phyloP scores from a whole-genome alignment of 1,284 basidiomycete genomes.

The Entoloma clypeatum region DNA sequence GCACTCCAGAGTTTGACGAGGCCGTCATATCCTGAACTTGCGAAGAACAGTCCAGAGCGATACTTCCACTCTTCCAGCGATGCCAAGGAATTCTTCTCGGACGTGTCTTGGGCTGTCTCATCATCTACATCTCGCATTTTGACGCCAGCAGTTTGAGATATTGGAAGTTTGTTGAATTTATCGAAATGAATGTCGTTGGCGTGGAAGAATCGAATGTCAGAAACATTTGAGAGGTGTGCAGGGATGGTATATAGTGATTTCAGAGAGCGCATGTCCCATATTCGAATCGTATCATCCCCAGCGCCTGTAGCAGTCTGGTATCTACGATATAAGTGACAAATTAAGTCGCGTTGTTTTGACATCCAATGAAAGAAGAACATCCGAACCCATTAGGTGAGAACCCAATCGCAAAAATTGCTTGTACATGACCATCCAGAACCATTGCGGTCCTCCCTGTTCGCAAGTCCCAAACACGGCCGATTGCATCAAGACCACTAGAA shows the following conservation, averaged over 20 bases:
- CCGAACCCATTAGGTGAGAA: constrained; percentile 93
- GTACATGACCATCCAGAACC: constrained; percentile 97
- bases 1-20: constrained; percentile 96
- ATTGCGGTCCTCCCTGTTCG: constrained; percentile 95
- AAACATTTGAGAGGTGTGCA: constrained; percentile 91
- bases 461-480: constrained; percentile 96
- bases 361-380: constrained; percentile 25
- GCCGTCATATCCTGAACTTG: constrained; percentile 93
- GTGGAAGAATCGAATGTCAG: constrained; percentile 93
- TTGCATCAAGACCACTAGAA: constrained; percentile 94
- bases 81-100: constrained; percentile 33
- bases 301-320: constrained; percentile 97
- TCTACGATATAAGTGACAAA: constrained; percentile 39
- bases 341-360: constrained; percentile 5
- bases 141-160: constrained; percentile 23
- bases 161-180: constrained; percentile 30
- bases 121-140: constrained; percentile 35
- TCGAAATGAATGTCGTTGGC: constrained; percentile 45
- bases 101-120: constrained; percentile 32
- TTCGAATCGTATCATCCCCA: constrained; percentile 95
- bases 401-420: constrained; percentile 87
- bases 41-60: constrained; percentile 87
- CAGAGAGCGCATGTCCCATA: constrained; percentile 96
- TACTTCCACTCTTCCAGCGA: constrained; percentile 65
- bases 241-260: constrained; percentile 95